phyloP scores from a whole-genome alignment of 2,329 filamentous ascomycete species.

The Emergomyces pasteurianus region DNA sequence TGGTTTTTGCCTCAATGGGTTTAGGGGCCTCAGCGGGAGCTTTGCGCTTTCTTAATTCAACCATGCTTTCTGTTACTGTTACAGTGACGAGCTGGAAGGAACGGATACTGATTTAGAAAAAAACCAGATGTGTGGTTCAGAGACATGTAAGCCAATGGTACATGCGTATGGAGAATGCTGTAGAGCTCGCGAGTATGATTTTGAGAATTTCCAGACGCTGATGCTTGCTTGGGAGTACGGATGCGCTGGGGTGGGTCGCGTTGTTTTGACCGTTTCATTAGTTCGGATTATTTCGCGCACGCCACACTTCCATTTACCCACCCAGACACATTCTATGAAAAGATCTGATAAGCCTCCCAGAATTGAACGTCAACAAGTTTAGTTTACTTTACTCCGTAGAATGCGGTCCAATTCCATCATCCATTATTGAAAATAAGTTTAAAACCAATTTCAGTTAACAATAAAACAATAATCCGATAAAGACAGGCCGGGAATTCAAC shows the following conservation, averaged over 20 bases:
- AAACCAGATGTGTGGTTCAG: background rate
- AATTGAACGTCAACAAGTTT: too few species aligned
- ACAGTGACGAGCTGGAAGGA: background rate
- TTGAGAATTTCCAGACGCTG: too few species aligned
- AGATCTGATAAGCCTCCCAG: too few species aligned
- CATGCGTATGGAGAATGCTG: too few species aligned
- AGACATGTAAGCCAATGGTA: background rate
- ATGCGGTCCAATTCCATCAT: background rate
- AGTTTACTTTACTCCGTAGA: too few species aligned
- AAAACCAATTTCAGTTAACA: background rate
- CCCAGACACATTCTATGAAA: too few species aligned
- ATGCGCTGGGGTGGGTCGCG: too few species aligned
- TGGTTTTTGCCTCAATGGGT: constrained; percentile 37
- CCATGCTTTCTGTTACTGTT: constrained; percentile 20
- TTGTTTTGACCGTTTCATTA: too few species aligned
- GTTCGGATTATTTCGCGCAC: too few species aligned
- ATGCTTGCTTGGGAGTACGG: too few species aligned
- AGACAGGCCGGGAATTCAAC: background rate
- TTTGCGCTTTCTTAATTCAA: constrained; percentile 53
- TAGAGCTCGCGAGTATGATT: background rate
- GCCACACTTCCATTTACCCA: too few species aligned
- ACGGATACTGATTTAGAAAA: background rate
- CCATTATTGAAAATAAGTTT: background rate
- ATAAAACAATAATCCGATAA: background rate
- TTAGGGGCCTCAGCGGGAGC: constrained; percentile 38